A percentile compares a stretch with the other conserved stretches of the same genome.
These are phyloP conservation scores for Trichoderma oligosporum DNA, from an alignment of 2,329 filamentous ascomycete species.

Conservation along the genomic window DNA sequence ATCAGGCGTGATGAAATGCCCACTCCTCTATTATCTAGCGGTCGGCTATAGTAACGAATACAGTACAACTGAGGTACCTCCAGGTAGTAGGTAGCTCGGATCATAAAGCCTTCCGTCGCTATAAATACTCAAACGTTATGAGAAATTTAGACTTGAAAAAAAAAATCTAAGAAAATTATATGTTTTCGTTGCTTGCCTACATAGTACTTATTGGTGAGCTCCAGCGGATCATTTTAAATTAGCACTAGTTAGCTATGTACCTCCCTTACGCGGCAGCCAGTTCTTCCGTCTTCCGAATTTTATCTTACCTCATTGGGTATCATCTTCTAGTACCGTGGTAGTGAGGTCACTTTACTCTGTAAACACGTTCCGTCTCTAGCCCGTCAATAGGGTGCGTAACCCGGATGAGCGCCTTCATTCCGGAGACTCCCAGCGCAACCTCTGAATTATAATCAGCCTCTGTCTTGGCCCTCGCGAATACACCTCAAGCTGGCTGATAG, in stretches of 20 bases:
- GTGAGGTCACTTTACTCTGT: constrained; percentile 11
- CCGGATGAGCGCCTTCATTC: background rate
- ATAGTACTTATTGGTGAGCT: background rate
- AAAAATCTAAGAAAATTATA: no score
- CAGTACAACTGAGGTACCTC: no score
- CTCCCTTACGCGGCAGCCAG: constrained; percentile 1
- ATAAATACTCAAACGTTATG: no score
- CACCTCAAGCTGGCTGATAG: background rate
- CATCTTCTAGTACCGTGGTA: background rate
- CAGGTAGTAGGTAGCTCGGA: no score
- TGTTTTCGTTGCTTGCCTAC: no score
- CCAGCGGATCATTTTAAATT: background rate
- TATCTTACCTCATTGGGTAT: no score
- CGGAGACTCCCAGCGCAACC: background rate
- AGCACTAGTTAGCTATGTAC: background rate
- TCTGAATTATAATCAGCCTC: background rate
- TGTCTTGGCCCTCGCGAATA: background rate
- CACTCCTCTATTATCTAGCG: background rate
- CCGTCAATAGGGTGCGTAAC: background rate
- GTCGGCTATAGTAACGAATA: background rate
- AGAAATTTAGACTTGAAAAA: no score
- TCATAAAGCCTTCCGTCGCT: no score
- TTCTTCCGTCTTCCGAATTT: background rate
- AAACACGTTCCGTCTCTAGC: constrained; percentile 15
- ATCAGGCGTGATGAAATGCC: background rate